Conservation (phyloP, 2,329 filamentous ascomycete species). For the Colletotrichum lindemuthianum region DNA sequence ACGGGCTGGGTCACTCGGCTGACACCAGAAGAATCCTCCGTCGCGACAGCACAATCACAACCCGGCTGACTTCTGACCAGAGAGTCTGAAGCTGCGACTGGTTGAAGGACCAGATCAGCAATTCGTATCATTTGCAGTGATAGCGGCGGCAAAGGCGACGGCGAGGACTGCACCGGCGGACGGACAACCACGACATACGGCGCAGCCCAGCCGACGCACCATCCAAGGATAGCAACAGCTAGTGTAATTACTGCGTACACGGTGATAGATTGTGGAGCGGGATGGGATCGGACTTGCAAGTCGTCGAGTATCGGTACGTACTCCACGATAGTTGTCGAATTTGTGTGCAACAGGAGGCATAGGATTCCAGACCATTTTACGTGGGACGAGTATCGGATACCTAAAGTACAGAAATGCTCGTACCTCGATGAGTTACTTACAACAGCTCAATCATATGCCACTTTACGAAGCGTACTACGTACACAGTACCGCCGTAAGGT, state of each 20-base stretch:
- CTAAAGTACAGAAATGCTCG: background rate
- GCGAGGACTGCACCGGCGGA: background rate
- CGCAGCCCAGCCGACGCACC: background rate
- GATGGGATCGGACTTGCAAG: conserved; percentile 1
- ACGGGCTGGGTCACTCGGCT: background rate
- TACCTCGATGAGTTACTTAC: background rate
- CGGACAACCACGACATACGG: background rate
- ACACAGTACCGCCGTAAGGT: no score
- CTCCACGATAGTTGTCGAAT: conserved; percentile 21
- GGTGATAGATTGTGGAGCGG: conserved; percentile 4
- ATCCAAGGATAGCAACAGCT: conserved; percentile 33
- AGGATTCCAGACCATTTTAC: background rate
- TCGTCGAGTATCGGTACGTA: conserved; percentile 20
- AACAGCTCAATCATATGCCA: background rate
- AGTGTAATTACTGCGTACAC: background rate
- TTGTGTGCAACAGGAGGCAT: conserved; percentile 8
- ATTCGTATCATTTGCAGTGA: no score
- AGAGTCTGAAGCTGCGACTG: no score
- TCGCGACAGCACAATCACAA: no score
- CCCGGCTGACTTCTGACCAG: no score
- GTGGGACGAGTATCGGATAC: conserved; percentile 5
- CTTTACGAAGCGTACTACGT: no score
- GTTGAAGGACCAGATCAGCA: no score
- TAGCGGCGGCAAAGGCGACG: conserved; percentile 12
- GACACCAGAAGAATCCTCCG: background rate